Conservation (phyloP, 176 grass and related monocot species). For the Puya raimondii region DNA sequence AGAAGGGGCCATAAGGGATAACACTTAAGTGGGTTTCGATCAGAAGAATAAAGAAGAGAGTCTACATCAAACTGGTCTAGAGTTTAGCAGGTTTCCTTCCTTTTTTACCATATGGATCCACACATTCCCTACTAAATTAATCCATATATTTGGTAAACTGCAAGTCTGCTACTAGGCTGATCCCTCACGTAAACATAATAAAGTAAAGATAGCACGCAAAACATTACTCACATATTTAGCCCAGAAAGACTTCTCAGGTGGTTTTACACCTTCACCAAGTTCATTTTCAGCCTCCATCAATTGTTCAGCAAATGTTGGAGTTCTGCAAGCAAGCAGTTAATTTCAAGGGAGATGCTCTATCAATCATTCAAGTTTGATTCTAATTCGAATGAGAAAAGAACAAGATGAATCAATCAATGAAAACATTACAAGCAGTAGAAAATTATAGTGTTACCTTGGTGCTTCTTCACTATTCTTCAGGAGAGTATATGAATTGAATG, state of each 20-base stretch:
- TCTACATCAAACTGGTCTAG: too few relatives aligned
- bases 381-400: neutral
- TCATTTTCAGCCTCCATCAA: constrained; percentile 48
- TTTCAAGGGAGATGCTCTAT: neutral
- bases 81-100: too few relatives aligned
- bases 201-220: neutral
- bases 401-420: neutral
- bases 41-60: too few relatives aligned
- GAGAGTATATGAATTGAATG: constrained; percentile 77
- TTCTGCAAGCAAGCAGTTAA: constrained; percentile 36
- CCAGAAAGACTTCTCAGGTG: constrained; percentile 94
- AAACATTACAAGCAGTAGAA: neutral
- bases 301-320: constrained; percentile 85
- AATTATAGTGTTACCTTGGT: constrained; percentile 42
- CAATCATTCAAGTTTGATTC: neutral
- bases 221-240: constrained; percentile 88
- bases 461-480: constrained; percentile 88
- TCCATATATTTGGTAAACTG: too few relatives aligned
- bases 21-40: too few relatives aligned
- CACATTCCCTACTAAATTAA: too few relatives aligned
- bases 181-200: neutral
- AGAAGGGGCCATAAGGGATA: too few relatives aligned
- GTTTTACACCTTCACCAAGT: constrained; percentile 71
- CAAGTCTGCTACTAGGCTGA: too few relatives aligned
- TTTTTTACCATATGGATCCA: too few relatives aligned